A percentile compares a stretch with the other conserved stretches of the same genome.
These are phyloP conservation scores for Plasmodium gallinaceum DNA, from an alignment of 169 alveolate genomes.

Conservation along the genomic window DNA sequence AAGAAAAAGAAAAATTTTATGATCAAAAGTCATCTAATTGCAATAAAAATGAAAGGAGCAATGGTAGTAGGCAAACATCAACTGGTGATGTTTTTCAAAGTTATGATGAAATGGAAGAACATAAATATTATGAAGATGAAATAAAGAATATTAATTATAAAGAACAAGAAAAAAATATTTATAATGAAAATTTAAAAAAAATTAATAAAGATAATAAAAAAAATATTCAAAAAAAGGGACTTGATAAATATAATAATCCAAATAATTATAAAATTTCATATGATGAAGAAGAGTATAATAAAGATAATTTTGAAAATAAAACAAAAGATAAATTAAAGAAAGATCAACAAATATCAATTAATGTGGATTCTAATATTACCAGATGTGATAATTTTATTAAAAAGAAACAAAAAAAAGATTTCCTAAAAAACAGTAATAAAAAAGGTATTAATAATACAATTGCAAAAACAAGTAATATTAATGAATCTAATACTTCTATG, in stretches of 20 bases:
- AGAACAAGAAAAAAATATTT: background rate
- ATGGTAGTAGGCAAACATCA: constrained; percentile 1
- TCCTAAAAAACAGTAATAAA: background rate
- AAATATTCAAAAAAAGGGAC: background rate
- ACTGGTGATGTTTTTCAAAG: constrained; percentile 41
- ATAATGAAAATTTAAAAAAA: constrained; percentile 3
- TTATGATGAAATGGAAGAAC: constrained; percentile 40
- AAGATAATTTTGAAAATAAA: too few species aligned
- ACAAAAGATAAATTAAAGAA: too few species aligned
- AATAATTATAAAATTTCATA: background rate
- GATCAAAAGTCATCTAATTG: background rate
- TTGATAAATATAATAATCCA: background rate
- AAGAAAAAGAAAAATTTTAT: too few species aligned
- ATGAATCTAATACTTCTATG: constrained; percentile 53
- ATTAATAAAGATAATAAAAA: background rate
- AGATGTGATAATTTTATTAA: background rate
- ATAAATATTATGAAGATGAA: background rate
- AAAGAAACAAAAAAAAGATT: background rate
- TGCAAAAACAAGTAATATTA: constrained; percentile 17
- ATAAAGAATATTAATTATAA: background rate
- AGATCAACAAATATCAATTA: too few species aligned
- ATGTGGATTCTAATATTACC: background rate
- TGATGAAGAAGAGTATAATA: background rate
- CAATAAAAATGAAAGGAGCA: background rate
- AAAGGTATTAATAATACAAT: background rate